Conservation (phyloP, 352 stramenopile species). For the Chrysophaeum taylorii region DNA sequence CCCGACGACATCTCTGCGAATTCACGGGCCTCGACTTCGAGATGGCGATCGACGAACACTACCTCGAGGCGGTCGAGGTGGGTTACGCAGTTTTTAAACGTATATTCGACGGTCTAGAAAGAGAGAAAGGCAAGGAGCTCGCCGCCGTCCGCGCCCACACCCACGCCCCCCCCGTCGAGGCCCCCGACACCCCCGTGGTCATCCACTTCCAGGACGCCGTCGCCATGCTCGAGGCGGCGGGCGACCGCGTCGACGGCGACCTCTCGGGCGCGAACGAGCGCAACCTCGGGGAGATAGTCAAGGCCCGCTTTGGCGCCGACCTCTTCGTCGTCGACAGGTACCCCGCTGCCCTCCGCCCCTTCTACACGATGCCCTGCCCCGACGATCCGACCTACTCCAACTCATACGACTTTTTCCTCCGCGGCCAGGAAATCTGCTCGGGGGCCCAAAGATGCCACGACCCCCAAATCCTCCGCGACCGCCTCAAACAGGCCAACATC, state of each 20-base stretch:
- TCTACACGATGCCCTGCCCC: constrained; percentile 99
- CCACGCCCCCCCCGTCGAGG: constrained; percentile 74
- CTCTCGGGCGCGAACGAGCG: constrained; percentile 31
- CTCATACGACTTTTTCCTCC: constrained; percentile 99
- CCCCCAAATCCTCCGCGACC: constrained; percentile 77
- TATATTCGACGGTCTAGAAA: constrained; percentile 96
- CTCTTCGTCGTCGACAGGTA: constrained; percentile 99
- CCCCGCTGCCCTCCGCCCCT: constrained; percentile 90
- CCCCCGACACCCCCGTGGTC: constrained; percentile 76
- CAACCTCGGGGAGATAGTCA: constrained; percentile 69
- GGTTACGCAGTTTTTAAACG: constrained; percentile 97
- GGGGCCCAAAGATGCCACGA: constrained; percentile 98
- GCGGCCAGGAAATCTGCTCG: constrained; percentile 98
- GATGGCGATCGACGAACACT: constrained; percentile 99
- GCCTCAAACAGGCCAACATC: constrained; percentile 51
- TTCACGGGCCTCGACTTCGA: constrained; percentile 99
- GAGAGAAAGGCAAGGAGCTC: constrained; percentile 82
- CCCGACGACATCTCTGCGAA: constrained; percentile 94
- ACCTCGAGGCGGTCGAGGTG: constrained; percentile 94
- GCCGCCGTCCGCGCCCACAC: constrained; percentile 87
- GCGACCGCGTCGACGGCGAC: constrained; percentile 70
- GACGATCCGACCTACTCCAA: constrained; percentile 84
- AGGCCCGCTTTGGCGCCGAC: constrained; percentile 96
- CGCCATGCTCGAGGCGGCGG: constrained; percentile 42
- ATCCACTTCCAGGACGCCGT: constrained; percentile 60